A percentile compares a stretch with the other conserved stretches of the same genome.
phyloP scores from a whole-genome alignment of 495 filamentous ascomycete species.

The Letharia lupina region DNA sequence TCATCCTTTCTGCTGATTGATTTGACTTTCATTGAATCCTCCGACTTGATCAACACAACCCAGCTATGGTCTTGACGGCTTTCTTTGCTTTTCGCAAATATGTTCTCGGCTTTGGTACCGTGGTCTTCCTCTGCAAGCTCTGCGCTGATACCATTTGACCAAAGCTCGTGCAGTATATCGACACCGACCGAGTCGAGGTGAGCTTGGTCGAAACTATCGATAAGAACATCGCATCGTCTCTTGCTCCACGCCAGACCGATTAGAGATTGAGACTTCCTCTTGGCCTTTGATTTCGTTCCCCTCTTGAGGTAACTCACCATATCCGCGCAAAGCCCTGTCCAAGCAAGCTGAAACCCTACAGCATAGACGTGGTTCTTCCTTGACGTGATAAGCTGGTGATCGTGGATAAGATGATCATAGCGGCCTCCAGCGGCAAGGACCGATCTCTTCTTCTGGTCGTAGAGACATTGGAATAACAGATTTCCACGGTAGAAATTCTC shows the following conservation, averaged over 20 bases:
- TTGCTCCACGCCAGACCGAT: slow-evolving; percentile 31
- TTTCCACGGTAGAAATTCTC: slow-evolving; percentile 87
- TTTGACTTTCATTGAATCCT: slow-evolving; percentile 65
- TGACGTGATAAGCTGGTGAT: slow-evolving; percentile 47
- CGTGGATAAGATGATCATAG: slow-evolving; percentile 78
- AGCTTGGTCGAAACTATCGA: slow-evolving; percentile 74
- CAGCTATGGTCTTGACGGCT: slow-evolving; percentile 70
- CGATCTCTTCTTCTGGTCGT: slow-evolving; percentile 73
- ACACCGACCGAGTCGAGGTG: slow-evolving; percentile 67
- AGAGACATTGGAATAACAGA: slow-evolving; percentile 83
- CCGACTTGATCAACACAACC: slow-evolving; percentile 56
- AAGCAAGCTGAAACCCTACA: slow-evolving; percentile 87
- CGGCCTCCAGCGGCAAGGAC: slow-evolving; percentile 91
- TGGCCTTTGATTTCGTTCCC: slow-evolving; percentile 53
- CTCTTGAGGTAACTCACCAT: slow-evolving; percentile 59
- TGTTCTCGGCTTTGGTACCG: slow-evolving; percentile 1
- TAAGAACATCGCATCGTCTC: slow-evolving; percentile 66
- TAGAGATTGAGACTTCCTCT: slow-evolving; percentile 50
- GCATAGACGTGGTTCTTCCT: slow-evolving; percentile 52
- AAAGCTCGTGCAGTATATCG: slow-evolving; percentile 68
- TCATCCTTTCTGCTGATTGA: slow-evolving; percentile 72
- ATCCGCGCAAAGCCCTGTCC: slow-evolving; percentile 64
- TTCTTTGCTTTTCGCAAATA: slow-evolving; percentile 53
- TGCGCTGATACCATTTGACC: slow-evolving; percentile 78
- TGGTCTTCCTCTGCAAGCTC: slow-evolving; percentile 64